Conservation (phyloP, 2,329 filamentous ascomycete species). For the Trichoderma endophyticum region DNA sequence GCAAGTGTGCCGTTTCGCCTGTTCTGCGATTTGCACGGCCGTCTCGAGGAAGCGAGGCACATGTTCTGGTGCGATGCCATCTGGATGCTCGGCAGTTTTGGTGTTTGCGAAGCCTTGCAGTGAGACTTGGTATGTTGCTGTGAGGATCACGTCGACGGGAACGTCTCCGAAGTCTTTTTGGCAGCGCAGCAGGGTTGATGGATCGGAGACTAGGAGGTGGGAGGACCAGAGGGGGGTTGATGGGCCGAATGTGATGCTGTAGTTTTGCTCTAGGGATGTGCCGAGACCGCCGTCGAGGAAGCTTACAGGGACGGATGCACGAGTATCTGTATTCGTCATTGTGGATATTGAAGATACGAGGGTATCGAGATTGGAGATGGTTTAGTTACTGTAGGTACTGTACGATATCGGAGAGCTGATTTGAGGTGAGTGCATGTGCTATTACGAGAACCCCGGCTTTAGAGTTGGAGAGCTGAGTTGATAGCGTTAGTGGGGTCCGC, state of each 20-base stretch:
- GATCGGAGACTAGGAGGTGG: constrained; percentile 57
- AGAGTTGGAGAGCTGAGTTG: not conserved
- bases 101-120: constrained; percentile 54
- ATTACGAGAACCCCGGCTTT: not conserved
- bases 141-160: constrained; percentile 61
- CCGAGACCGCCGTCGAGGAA: constrained; percentile 67
- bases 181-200: constrained; percentile 49
- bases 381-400: not conserved
- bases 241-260: constrained; percentile 49
- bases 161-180: constrained; percentile 54
- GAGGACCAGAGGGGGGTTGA: constrained; percentile 65
- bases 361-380: not conserved
- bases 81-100: constrained; percentile 37
- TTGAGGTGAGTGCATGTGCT: not conserved
- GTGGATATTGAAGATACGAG: not conserved
- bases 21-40: constrained; percentile 43
- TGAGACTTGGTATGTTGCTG: constrained; percentile 66
- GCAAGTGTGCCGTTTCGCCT: constrained; percentile 30
- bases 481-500: not conserved
- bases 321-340: not conserved
- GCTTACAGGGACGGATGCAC: constrained; percentile 30
- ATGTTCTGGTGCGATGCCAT: constrained; percentile 40
- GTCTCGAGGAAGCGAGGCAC: constrained; percentile 42
- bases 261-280: constrained; percentile 60
- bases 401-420: not conserved